Base-by-base conservation (phyloP, 306 rosid genomes). In the Abrus pulchellus region DNA sequence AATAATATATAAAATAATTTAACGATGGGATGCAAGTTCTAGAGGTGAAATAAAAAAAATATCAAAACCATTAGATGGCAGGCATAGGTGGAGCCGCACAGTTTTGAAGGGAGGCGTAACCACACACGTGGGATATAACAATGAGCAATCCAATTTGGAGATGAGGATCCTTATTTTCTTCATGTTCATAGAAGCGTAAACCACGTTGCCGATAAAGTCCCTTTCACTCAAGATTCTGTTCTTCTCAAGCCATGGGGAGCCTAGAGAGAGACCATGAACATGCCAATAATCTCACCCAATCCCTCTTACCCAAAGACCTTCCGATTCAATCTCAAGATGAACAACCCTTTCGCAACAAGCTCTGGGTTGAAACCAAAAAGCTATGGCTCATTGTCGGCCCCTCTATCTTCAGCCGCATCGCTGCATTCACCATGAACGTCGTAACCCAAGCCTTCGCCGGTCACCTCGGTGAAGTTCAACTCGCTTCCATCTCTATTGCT, bases 331-430 rank as follows among this genome's bases (percentile, higher is more conserved):
- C 1, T 14, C 6, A n/a, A 4, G 13, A 62, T 3, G 57, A 53
- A 5, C 14, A 20, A 11, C 6, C 2, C 2, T 68, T 68, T 3
- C 0, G 59, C 0, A 9, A 74, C 5, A 85, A 81, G 47, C 33
- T 92, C 5, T 92, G 95, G 89, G 7, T 79, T 0, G 97, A 93
- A 78, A 59, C 91, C 3, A 86, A 75, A 86, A 82, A 91, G 74
- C 86, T 93, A 83, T 93, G 97, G 97, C 52, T 32, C 5, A 86
- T 93, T 5, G 96, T 91, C 1, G 97, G 97, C 1, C 97, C 96
- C 9, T 75, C 96, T 13, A 93, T 93, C 60, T 85, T 93, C 87
- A 89, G 94, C 83, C 92, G 96, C 11, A 10, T 89, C 6, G 90
- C 91, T 3, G 0, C 83, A 0, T 91, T 36, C 87, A 45, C 91